Evolutionary conservation across 2,329 filamentous ascomycete genomes (phyloP).

Genomic region (Phialophora tarda): DNA sequence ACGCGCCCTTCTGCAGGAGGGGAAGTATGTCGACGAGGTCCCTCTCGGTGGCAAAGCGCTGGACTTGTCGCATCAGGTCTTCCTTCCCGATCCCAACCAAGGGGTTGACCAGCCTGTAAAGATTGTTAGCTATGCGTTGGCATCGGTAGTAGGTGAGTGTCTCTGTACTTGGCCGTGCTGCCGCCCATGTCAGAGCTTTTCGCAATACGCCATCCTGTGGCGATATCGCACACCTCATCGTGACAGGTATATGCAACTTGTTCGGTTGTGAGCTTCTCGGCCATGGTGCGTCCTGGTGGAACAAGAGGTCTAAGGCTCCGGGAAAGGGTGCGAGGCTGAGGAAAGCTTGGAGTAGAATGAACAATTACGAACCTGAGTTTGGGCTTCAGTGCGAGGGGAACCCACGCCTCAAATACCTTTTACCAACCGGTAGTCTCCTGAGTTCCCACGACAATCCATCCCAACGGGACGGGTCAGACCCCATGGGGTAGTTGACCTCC

Average conservation of each 20-base stretch:
- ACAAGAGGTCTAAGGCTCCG: neutral
- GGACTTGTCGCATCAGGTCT: conserved; percentile 43
- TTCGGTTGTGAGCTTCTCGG: neutral
- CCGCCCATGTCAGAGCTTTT: neutral
- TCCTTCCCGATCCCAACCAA: conserved; percentile 36
- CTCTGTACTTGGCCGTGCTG: neutral
- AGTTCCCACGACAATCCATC: neutral
- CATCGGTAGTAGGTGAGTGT: neutral
- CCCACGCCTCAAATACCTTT: neutral
- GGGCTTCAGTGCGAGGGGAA: neutral
- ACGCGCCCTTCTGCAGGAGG: conserved; percentile 35
- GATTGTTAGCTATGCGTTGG: neutral
- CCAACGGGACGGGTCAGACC: neutral
- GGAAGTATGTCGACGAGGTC: conserved; percentile 17
- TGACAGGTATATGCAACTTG: neutral
- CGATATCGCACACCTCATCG: neutral
- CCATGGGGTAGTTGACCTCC: neutral
- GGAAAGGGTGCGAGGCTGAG: no score
- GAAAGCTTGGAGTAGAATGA: neutral
- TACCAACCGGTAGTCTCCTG: neutral
- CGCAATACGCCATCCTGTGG: neutral
- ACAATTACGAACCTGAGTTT: neutral
- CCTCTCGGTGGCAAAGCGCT: conserved; percentile 41
- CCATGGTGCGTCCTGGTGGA: neutral
- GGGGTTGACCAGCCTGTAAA: conserved; percentile 29